Percentiles rank a stretch among this genome's conserved stretches.
Conservation (phyloP, 1,139 yeast species). For the Blastobotrys apis region DNA sequence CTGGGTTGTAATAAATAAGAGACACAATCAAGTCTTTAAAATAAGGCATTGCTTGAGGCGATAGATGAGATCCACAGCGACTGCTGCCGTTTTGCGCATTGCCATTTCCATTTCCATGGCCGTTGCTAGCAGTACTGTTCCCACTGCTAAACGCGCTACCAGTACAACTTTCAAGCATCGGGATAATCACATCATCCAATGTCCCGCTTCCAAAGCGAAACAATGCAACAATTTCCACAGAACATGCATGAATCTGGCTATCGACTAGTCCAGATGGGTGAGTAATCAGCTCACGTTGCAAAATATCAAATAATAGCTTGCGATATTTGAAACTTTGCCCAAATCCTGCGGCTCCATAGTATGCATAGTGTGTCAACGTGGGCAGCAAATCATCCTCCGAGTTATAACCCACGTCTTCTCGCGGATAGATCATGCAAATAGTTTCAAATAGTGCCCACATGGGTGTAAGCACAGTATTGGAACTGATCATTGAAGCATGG, state of each 20-base stretch:
- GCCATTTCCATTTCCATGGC: no score
- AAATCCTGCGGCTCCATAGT: constrained; percentile 2
- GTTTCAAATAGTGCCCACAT: constrained; percentile 6
- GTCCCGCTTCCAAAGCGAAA: background rate
- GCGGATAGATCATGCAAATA: background rate
- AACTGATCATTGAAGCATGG: background rate
- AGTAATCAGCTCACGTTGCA: background rate
- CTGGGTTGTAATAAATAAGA: constrained; percentile 2
- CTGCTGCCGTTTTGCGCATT: no score
- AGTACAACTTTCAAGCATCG: background rate
- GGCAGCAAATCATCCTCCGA: background rate
- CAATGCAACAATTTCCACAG: background rate
- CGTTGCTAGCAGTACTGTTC: no score
- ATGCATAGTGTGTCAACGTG: background rate
- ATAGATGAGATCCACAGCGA: background rate
- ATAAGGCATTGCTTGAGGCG: background rate
- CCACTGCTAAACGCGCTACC: no score
- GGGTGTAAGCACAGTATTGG: background rate
- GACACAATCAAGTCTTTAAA: background rate
- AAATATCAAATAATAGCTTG: background rate
- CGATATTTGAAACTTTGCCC: background rate
- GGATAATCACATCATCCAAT: background rate
- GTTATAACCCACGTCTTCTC: background rate
- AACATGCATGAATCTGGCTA: background rate
- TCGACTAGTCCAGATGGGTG: background rate